phyloP scores from a whole-genome alignment of 2,329 filamentous ascomycete genomes.

The Beauveria rudraprayagi region DNA sequence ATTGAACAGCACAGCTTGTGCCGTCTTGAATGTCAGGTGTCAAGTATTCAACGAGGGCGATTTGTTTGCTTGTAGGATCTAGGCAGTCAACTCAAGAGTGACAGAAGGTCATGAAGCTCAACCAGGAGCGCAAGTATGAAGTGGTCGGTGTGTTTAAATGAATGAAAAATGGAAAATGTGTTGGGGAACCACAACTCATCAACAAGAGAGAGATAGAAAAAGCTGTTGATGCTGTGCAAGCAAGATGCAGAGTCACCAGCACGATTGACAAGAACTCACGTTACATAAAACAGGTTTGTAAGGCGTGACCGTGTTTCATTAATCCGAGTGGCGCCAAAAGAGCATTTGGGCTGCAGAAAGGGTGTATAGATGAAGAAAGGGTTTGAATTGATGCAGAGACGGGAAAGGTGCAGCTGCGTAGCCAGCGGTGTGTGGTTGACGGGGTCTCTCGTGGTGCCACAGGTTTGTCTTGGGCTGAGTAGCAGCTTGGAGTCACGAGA shows the following conservation, averaged over 20 bases:
- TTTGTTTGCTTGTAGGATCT: background rate
- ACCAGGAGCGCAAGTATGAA: background rate
- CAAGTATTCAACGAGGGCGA: background rate
- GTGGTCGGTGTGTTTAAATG: background rate
- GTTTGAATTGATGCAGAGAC: background rate
- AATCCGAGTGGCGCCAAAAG: background rate
- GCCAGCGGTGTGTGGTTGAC: background rate
- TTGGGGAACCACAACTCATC: background rate
- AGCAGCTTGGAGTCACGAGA: background rate
- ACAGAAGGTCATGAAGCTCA: background rate
- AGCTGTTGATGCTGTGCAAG: background rate
- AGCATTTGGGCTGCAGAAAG: background rate
- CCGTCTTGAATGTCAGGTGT: background rate
- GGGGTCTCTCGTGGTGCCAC: background rate
- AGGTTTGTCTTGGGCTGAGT: slow-evolving; percentile 3
- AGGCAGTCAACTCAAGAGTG: background rate
- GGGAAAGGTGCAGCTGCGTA: background rate
- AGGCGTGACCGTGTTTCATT: slow-evolving; percentile 2
- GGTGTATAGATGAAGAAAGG: background rate
- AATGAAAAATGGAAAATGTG: background rate
- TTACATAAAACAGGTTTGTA: slow-evolving; percentile 5
- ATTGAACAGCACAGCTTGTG: background rate
- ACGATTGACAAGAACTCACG: slow-evolving; percentile 4
- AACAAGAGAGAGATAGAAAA: background rate
- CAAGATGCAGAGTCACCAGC: background rate